Evolutionary conservation across 2,329 filamentous ascomycete species (phyloP).

Genomic region (Escovopsis sp.): DNA sequence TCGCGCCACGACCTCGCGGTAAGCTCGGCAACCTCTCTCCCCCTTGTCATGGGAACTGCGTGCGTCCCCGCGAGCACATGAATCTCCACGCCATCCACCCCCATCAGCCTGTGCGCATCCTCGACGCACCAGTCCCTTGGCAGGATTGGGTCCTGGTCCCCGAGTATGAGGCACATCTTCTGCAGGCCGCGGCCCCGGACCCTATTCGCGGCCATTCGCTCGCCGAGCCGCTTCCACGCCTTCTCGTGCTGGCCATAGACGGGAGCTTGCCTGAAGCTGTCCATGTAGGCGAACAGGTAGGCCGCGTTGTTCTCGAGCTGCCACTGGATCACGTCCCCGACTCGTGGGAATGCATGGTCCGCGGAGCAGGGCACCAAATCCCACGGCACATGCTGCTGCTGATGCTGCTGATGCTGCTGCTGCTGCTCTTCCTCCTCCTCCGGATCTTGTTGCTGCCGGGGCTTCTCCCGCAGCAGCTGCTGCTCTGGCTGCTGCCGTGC

Average conservation of each 20-base stretch:
- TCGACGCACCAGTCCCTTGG: conserved; percentile 46
- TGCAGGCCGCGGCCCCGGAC: conserved; percentile 13
- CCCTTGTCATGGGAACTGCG: conserved; percentile 50
- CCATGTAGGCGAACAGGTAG: conserved; percentile 56
- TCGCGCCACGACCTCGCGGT: conserved; percentile 19
- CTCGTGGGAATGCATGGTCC: conserved; percentile 30
- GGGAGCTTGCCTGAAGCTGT: conserved; percentile 53
- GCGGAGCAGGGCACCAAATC: conserved; percentile 36
- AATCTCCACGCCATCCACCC: conserved; percentile 39
- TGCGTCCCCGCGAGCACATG: conserved; percentile 48
- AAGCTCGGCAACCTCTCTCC: conserved; percentile 37
- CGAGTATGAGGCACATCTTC: conserved; percentile 51
- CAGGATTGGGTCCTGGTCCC: conserved; percentile 50
- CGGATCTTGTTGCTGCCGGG: conserved; percentile 24
- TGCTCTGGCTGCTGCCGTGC: conserved; percentile 10
- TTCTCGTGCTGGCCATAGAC: conserved; percentile 43
- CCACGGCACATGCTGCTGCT: no score
- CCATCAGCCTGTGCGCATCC: conserved; percentile 43
- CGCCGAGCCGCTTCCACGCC: conserved; percentile 44
- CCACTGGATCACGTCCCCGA: conserved; percentile 51
- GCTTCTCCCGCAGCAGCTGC: conserved; percentile 19
- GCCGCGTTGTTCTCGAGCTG: conserved; percentile 51
- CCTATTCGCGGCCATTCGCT: conserved; percentile 24
- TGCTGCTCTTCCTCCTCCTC: no score
- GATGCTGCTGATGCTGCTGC: no score